Evolutionary conservation across 805 yeast species (phyloP).

Genomic region (Grigorovia transvaalensis): DNA sequence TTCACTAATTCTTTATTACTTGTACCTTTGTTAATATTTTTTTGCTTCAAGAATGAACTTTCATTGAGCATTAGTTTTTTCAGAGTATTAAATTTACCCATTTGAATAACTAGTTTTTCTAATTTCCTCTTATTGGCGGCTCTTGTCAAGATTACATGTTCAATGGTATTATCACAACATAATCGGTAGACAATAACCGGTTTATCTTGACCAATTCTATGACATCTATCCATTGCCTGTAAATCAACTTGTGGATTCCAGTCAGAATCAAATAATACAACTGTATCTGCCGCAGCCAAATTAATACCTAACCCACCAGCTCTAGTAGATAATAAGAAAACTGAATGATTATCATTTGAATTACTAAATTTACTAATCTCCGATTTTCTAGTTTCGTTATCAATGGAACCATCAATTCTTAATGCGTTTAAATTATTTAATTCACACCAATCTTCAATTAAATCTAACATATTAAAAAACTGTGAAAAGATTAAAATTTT

Average conservation of each 20-base stretch:
- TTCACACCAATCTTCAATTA: conserved; percentile 65
- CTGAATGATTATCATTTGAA: conserved; percentile 26
- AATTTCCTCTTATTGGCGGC: conserved; percentile 73
- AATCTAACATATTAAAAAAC: conserved; percentile 72
- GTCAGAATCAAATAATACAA: conserved; percentile 81
- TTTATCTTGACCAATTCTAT: conserved; percentile 78
- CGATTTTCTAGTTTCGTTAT: conserved; percentile 53
- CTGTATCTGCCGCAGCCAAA: conserved; percentile 79
- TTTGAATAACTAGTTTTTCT: conserved; percentile 63
- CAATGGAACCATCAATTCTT: conserved; percentile 68
- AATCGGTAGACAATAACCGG: conserved; percentile 80
- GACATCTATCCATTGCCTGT: conserved; percentile 94
- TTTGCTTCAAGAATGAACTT: conserved; percentile 18
- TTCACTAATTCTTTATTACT: conserved; percentile 29
- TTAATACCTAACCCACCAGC: conserved; percentile 95
- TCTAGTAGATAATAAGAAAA: conserved; percentile 77
- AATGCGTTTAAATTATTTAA: conserved; percentile 37
- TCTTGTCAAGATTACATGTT: conserved; percentile 66
- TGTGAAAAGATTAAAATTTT: conserved; percentile 80
- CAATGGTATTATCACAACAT: conserved; percentile 68
- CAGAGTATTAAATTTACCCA: conserved; percentile 46
- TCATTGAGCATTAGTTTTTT: conserved; percentile 28
- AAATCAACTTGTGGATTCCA: conserved; percentile 97
- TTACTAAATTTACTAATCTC: conserved; percentile 43
- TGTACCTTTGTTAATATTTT: conserved; percentile 11